Evolutionary conservation across 2,329 filamentous ascomycete species (phyloP), one percentile per base, ranked within the genome.

Genomic region (Alternaria metachromatica): DNA sequence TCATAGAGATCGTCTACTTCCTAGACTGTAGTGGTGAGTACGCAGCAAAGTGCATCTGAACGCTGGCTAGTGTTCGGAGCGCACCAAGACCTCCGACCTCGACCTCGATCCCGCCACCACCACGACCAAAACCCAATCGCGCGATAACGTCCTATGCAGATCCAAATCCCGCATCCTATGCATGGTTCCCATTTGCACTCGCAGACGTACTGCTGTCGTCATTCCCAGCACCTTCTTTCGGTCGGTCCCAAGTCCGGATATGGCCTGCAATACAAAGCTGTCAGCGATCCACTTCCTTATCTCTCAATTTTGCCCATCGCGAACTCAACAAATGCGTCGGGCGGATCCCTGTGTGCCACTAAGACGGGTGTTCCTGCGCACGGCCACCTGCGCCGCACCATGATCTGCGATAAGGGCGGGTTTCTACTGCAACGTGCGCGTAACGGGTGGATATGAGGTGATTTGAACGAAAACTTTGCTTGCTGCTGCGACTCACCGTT

Each of bases 221-320:
- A 54, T 74, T 76, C n/a, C 68, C 72, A 41, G 79, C 72, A 60
- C 77, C 80, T 64, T 84, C 83, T 63, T 82, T 84, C 6, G 91
- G 91, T 65, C 91, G 86, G 69, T 89, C 86, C 91, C 91, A 94
- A 30, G 91, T 92, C 64, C 89, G 87, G 67, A 94, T 87, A 78
- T 94, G 91, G 41, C 91, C 91, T 93, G 77, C 67, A 65, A 69
- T 61, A 49, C 49, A 33, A 66, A 58, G 51, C 49, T 43, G 54
- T 69, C 57, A 69, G 63, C 58, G 68, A 62, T 71, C 66, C 69
- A 73, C 65, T 69, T 58, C 45, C 59, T 68, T 69, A 66, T 69
- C 66, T 63, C 30, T 49, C 30, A 20, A 55, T 41, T 62, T 45
- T 45, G 49, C 59, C 49, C 62, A 50, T 60, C 25, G 44, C 43